A percentile compares a stretch with the other conserved stretches of the same genome.
Conservation (phyloP, 1,284 basidiomycete genomes). For the Rhodotorula mucilaginosa region DNA sequence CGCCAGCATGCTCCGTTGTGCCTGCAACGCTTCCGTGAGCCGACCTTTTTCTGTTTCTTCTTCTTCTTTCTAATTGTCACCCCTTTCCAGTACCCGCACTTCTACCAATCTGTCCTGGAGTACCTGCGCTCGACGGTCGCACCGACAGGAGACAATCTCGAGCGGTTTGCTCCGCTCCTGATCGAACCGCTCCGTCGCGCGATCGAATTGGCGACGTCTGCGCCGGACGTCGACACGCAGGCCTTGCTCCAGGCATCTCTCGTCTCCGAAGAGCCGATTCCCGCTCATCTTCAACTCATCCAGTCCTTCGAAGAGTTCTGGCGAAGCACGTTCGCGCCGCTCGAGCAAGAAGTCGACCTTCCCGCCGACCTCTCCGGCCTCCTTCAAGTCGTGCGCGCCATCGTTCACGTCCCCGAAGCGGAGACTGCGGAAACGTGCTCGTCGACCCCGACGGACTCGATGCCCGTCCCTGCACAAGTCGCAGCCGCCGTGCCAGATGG, state of each 20-base stretch:
- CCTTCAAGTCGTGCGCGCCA: background rate
- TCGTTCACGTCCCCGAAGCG: background rate
- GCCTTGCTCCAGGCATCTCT: slow-evolving; percentile 8
- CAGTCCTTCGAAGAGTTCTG: slow-evolving; percentile 22
- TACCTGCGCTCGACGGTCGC: background rate
- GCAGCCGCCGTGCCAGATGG: background rate
- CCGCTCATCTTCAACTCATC: slow-evolving; percentile 1
- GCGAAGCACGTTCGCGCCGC: slow-evolving; percentile 7
- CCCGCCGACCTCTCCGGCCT: slow-evolving; percentile 9
- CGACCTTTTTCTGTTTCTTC: too few relatives aligned
- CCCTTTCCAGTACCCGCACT: slow-evolving; percentile 6
- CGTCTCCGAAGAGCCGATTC: background rate
- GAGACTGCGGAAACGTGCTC: slow-evolving; percentile 2
- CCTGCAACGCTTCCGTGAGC: slow-evolving; percentile 14
- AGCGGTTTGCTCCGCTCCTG: slow-evolving; percentile 6
- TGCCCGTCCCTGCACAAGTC: background rate
- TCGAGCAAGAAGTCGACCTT: background rate
- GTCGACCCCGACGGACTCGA: background rate
- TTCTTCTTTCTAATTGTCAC: background rate
- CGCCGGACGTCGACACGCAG: slow-evolving; percentile 14
- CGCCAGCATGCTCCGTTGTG: slow-evolving; percentile 5
- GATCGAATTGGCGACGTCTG: background rate
- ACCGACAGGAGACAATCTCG: background rate
- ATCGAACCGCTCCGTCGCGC: slow-evolving; percentile 18
- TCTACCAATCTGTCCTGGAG: slow-evolving; percentile 13